A percentile compares a stretch with the other conserved stretches of the same genome.
phyloP scores from a whole-genome alignment of 768 basidiomycete species.

The Infundibulicybe gibba region DNA sequence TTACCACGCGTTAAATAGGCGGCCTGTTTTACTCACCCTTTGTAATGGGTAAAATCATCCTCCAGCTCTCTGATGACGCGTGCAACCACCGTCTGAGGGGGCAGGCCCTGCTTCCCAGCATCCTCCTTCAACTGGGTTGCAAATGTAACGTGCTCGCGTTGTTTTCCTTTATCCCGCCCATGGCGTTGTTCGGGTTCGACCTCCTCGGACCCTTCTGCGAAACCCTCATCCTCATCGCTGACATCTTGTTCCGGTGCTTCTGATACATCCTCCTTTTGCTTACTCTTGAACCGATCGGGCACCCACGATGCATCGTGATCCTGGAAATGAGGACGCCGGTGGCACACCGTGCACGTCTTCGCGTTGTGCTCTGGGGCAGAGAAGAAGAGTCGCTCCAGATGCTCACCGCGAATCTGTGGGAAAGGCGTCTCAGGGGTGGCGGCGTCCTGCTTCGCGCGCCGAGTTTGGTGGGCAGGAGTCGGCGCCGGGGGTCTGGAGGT shows the following conservation, averaged over 20 bases:
- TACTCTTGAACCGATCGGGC: too few relatives aligned
- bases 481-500: slow-evolving; percentile 1
- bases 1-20: slow-evolving; percentile 1
- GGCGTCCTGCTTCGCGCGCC: neutral
- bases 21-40: slow-evolving; percentile 58
- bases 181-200: slow-evolving; percentile 15
- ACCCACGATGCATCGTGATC: too few relatives aligned
- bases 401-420: slow-evolving; percentile 78
- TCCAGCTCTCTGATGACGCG: slow-evolving; percentile 86
- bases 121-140: slow-evolving; percentile 24
- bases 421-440: slow-evolving; percentile 50
- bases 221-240: slow-evolving; percentile 44
- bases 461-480: neutral
- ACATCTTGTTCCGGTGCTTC: slow-evolving; percentile 7
- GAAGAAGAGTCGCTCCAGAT: slow-evolving; percentile 79
- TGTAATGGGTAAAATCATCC: slow-evolving; percentile 94
- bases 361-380: slow-evolving; percentile 73
- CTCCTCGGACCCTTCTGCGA: slow-evolving; percentile 40
- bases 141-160: slow-evolving; percentile 22
- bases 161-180: slow-evolving; percentile 22
- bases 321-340: slow-evolving; percentile 33
- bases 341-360: slow-evolving; percentile 66
- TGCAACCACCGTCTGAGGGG: slow-evolving; percentile 85
- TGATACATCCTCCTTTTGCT: slow-evolving; percentile 3
- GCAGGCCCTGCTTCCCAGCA: slow-evolving; percentile 42